Conservation (phyloP, 2,329 filamentous ascomycete genomes). For the Diatrype stigma region DNA sequence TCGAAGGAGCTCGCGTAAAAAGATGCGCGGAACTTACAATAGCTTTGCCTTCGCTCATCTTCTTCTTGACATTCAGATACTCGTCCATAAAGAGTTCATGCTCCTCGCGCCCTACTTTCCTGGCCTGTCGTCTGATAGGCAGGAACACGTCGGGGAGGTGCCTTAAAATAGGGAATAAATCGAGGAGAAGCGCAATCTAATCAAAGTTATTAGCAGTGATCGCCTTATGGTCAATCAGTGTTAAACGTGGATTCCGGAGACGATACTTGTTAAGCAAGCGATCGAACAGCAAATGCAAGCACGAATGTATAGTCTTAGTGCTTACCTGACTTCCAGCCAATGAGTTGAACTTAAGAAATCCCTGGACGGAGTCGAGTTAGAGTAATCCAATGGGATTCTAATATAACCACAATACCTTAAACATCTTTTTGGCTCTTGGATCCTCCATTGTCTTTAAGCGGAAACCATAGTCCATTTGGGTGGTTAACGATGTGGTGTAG, state of each 20-base stretch:
- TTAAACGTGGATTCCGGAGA: not conserved
- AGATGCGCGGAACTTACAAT: conserved; percentile 9
- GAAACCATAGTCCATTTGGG: conserved; percentile 43
- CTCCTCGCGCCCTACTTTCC: conserved; percentile 38
- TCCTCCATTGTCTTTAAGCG: conserved; percentile 30
- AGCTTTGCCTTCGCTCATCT: conserved; percentile 23
- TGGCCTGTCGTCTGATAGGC: conserved; percentile 35
- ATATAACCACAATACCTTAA: conserved; percentile 20
- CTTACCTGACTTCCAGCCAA: not conserved
- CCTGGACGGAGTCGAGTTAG: not conserved
- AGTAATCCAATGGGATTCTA: not conserved
- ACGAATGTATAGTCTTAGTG: not conserved
- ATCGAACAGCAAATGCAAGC: conserved; percentile 1
- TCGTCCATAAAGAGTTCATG: conserved; percentile 36
- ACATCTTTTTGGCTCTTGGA: conserved; percentile 33
- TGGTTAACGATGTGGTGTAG: conserved; percentile 42
- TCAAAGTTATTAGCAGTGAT: not conserved
- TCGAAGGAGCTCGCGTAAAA: not conserved
- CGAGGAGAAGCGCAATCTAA: conserved; percentile 36
- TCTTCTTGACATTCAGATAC: conserved; percentile 36
- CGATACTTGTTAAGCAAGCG: not conserved
- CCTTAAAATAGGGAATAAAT: conserved; percentile 42
- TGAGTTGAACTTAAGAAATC: conserved; percentile 1
- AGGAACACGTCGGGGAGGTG: conserved; percentile 39
- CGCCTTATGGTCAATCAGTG: not conserved